phyloP scores from a whole-genome alignment of 306 rosid species.

The Citrullus colocynthis region DNA sequence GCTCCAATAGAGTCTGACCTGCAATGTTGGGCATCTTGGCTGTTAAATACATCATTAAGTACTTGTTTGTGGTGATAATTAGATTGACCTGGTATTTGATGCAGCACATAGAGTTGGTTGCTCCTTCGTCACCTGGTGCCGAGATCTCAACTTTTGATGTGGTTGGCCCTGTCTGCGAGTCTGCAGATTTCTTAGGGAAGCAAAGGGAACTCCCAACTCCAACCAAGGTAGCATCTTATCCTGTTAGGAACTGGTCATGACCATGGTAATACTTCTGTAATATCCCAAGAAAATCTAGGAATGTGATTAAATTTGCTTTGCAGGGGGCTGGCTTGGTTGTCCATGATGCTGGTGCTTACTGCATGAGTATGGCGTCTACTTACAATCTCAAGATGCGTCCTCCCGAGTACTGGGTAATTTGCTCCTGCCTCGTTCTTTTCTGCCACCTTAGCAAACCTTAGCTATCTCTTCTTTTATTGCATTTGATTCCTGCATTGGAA shows the following conservation, averaged over 20 bases:
- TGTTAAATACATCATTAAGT: neutral
- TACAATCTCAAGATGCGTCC: constrained; percentile 97
- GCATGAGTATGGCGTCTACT: constrained; percentile 99
- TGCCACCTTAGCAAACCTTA: neutral
- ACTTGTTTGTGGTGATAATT: neutral
- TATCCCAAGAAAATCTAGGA: neutral
- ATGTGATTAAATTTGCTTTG: neutral
- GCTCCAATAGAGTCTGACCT: neutral
- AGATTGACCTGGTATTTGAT: constrained; percentile 3
- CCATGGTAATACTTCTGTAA: neutral
- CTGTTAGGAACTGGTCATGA: neutral
- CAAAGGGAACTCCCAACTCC: constrained; percentile 44
- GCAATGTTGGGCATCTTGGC: neutral
- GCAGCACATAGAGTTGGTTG: constrained; percentile 91
- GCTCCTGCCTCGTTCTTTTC: neutral
- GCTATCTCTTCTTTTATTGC: neutral
- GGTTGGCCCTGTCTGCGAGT: constrained; percentile 59
- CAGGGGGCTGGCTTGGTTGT: constrained; percentile 94
- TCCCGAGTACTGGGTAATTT: constrained; percentile 83
- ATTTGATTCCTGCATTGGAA: neutral
- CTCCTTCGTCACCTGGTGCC: constrained; percentile 46
- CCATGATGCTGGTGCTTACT: constrained; percentile 97
- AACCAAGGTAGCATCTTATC: constrained; percentile 16
- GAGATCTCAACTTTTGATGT: constrained; percentile 40
- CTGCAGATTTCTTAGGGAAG: constrained; percentile 53